phyloP scores from a whole-genome alignment of 2,329 filamentous ascomycete genomes.

The Dactylellina parvicollis region DNA sequence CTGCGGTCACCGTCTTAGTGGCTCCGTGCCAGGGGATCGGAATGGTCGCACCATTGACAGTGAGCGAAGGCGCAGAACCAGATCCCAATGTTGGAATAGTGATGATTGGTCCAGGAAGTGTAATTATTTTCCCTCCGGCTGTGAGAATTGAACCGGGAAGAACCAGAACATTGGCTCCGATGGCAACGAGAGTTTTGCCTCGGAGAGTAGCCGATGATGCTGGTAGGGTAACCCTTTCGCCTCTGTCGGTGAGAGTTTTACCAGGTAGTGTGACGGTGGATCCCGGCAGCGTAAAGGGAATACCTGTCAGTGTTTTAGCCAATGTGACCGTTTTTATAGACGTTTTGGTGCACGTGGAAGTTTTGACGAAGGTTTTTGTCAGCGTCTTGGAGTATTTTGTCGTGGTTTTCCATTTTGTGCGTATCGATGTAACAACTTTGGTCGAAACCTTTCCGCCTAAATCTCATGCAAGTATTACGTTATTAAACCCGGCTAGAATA shows the following conservation, averaged over 20 bases:
- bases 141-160: neutral
- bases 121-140: neutral
- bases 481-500: too few relatives aligned
- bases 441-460: neutral
- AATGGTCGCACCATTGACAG: neutral
- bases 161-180: neutral
- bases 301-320: neutral
- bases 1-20: neutral
- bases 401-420: neutral
- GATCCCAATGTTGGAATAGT: neutral
- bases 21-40: neutral
- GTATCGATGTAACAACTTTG: neutral
- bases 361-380: slow-evolving; percentile 2
- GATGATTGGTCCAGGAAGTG: neutral
- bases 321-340: neutral
- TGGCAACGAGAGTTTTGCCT: neutral
- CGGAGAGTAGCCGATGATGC: neutral
- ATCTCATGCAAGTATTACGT: too few relatives aligned
- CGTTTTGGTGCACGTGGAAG: neutral
- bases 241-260: neutral
- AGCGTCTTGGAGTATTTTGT: neutral
- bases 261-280: neutral
- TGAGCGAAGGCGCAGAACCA: neutral
- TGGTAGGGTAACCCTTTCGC: neutral
- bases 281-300: neutral